A percentile compares a stretch with the other conserved stretches of the same genome.
Evolutionary conservation across 2,329 filamentous ascomycete species (phyloP).

Genomic region (Trichoderma sp.): DNA sequence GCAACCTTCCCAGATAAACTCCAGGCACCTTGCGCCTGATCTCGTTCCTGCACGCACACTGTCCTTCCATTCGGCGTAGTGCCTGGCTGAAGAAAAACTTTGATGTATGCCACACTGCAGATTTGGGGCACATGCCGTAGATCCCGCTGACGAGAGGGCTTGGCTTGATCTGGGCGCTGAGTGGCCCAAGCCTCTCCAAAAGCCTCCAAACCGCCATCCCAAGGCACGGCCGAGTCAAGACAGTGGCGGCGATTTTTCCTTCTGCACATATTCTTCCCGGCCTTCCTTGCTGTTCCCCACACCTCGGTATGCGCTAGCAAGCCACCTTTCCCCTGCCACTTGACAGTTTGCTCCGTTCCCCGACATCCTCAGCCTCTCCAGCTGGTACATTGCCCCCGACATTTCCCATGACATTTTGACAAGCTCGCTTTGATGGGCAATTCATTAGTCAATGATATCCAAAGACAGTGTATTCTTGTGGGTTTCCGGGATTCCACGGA

Average conservation of each 20-base stretch:
- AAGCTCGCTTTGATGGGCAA: neutral
- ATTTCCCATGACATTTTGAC: slow-evolving; percentile 14
- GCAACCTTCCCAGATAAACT: neutral
- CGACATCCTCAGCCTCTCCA: neutral
- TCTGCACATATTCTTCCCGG: slow-evolving; percentile 10
- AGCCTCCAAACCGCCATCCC: neutral
- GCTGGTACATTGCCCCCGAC: neutral
- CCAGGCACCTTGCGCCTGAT: neutral
- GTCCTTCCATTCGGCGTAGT: neutral
- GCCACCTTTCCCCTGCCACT: neutral
- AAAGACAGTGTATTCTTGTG: neutral
- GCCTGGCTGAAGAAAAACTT: slow-evolving; percentile 4
- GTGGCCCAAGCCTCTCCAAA: neutral
- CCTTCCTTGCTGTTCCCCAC: slow-evolving; percentile 13
- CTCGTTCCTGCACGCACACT: neutral
- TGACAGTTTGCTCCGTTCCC: slow-evolving; percentile 2
- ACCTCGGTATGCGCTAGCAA: neutral
- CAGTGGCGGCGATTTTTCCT: slow-evolving; percentile 12
- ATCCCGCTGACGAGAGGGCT: slow-evolving; percentile 16
- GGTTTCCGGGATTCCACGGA: neutral
- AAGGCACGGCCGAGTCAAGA: neutral
- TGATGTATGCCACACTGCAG: neutral
- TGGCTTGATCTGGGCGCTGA: neutral
- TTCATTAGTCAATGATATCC: neutral
- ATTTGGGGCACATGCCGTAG: slow-evolving; percentile 11